Conservation (phyloP, 2,329 filamentous ascomycete species). For the Saccharata proteae region DNA sequence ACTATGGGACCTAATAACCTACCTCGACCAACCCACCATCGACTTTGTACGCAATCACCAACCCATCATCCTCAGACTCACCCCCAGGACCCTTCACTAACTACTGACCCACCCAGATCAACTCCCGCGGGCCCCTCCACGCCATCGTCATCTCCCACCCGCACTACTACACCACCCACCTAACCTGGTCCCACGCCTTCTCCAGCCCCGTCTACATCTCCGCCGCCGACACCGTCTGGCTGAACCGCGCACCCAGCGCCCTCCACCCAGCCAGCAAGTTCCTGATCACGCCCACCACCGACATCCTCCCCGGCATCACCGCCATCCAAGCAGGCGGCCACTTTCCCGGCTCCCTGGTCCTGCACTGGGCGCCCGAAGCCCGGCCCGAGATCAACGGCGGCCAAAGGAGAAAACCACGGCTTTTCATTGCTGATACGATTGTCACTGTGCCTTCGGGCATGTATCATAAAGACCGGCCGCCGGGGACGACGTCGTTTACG, state of each 20-base stretch:
- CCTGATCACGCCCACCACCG: slow-evolving; percentile 11
- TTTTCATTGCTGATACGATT: slow-evolving; percentile 71
- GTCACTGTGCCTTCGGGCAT: slow-evolving; percentile 49
- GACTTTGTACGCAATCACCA: slow-evolving; percentile 19
- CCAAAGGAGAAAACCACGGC: slow-evolving; percentile 32
- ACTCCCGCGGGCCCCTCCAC: slow-evolving; percentile 49
- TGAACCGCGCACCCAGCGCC: slow-evolving; percentile 34
- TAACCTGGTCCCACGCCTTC: slow-evolving; percentile 61
- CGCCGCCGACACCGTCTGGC: slow-evolving; percentile 54
- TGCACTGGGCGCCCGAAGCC: slow-evolving; percentile 42
- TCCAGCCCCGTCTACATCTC: slow-evolving; percentile 51
- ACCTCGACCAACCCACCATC: slow-evolving; percentile 54
- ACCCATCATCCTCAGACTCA: background rate
- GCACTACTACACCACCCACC: slow-evolving; percentile 68
- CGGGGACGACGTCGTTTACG: slow-evolving; percentile 35
- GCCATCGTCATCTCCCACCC: slow-evolving; percentile 69
- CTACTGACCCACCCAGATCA: slow-evolving; percentile 28
- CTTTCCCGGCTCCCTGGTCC: slow-evolving; percentile 61
- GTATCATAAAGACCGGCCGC: slow-evolving; percentile 12
- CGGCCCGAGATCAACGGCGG: too few relatives aligned
- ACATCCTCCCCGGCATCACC: slow-evolving; percentile 38
- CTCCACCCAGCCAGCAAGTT: slow-evolving; percentile 25
- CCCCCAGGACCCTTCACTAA: background rate
- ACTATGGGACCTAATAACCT: slow-evolving; percentile 67
- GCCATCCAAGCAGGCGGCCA: slow-evolving; percentile 66